Base-by-base conservation (phyloP, 225 moss, liverwort and hornwort species). In the Physcomitrellopsis africana region DNA sequence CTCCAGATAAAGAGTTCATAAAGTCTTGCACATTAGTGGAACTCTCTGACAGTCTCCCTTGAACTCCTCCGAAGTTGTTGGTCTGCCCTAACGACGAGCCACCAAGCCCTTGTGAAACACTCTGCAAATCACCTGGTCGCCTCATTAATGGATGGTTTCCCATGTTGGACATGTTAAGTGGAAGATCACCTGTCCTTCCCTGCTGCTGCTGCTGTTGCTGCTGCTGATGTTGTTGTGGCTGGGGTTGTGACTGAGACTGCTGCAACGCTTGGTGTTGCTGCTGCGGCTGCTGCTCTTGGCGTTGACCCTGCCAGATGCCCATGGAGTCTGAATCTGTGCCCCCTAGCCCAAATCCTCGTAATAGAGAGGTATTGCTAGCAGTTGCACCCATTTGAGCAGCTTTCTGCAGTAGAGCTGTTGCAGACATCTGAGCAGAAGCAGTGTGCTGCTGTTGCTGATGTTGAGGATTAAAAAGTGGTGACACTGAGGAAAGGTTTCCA, bases 361-460 rank as follows among this genome's bases (percentile, higher is more conserved):
- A 72, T 46, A 99, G 80, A 73, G 99, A 95, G 65, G 87, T 88
- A 51, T 94, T 97, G 73, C 97, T 99, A 11, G 90, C 86, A 74
- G 94, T 93, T 23, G 94, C 90, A 63, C 97, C 93, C 99, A 99
- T 95, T 77, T 99, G 99, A 46, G 99, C 99, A 73, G 99, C 99
- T 80, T 99, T 99, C 72, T 99, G 99, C 69, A 99, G 95, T 74
- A 99, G 85, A 72, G 99, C 99, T 54, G 99, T 99, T 72, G 99
- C 99, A 61, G 99, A 99, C 99, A 99, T 99, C 76, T 94, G 99
- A 11, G 99, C 86, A 32, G 92, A 87, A 45, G 89, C 83, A 46
- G 94, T 90, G 69, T 93, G 91, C 65, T 92, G 87, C 73, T 85
- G 87, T 72, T 90, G 94, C 59, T 90, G 84, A 73, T 87, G 87